Evolutionary conservation across 2,329 filamentous ascomycete species (phyloP).

Genomic region (Phialemonium atrogriseum): DNA sequence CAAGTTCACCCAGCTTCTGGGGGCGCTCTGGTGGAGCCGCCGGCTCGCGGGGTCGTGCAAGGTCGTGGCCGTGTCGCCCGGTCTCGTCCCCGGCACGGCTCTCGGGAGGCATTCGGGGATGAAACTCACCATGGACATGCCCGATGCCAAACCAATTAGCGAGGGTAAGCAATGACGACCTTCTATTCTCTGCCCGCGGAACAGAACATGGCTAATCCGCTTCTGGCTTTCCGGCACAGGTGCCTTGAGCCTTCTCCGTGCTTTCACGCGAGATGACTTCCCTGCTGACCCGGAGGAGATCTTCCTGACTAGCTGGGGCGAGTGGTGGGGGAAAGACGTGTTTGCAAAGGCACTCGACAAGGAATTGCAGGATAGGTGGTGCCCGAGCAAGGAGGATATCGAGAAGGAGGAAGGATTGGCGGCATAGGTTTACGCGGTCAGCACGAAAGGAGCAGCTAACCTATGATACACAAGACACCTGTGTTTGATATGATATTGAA

Average conservation of each 20-base stretch:
- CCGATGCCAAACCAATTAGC: constrained; percentile 38
- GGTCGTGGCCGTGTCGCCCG: constrained; percentile 45
- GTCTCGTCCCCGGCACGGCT: constrained; percentile 40
- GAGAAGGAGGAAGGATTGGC: constrained; percentile 29
- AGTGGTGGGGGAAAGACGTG: constrained; percentile 43
- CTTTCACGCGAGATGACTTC: constrained; percentile 35
- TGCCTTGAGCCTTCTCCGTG: constrained; percentile 34
- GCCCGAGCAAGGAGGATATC: constrained; percentile 35
- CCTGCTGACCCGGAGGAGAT: constrained; percentile 42
- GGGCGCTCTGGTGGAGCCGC: constrained; percentile 48
- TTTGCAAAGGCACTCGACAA: constrained; percentile 33
- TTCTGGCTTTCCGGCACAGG: constrained; percentile 23
- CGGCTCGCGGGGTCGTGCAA: constrained; percentile 33
- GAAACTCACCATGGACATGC: constrained; percentile 20
- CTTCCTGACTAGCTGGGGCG: constrained; percentile 47
- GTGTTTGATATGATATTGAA: no score
- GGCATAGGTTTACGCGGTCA: no score
- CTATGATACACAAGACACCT: no score
- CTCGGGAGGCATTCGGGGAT: constrained; percentile 25
- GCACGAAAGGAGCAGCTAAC: no score
- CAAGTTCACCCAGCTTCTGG: constrained; percentile 43
- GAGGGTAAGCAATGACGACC: constrained; percentile 28
- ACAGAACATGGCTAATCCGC: no score
- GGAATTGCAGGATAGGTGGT: constrained; percentile 43
- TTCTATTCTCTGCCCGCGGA: neutral